Evolutionary conservation across 495 filamentous ascomycete genomes (phyloP).

Genomic region (Bryoglossum gracile): DNA sequence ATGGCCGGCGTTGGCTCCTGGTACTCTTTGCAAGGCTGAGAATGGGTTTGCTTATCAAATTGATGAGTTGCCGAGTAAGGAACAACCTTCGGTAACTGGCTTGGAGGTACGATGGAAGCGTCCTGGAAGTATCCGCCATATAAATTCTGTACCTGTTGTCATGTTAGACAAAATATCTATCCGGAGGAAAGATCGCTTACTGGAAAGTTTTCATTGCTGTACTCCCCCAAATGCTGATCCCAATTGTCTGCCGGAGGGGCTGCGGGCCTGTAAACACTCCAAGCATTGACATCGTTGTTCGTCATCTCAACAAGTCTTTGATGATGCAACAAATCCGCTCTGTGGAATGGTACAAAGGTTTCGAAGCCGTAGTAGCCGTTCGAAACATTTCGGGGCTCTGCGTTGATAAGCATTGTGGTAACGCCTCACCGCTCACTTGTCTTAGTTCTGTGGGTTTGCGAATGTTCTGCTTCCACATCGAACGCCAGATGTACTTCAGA

Average conservation of each 20-base stretch:
- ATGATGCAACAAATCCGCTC: conserved; percentile 20
- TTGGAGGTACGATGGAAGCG: not conserved
- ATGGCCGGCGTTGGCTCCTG: conserved; percentile 4
- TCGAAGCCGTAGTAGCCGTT: conserved; percentile 22
- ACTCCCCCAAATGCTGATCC: conserved; percentile 18
- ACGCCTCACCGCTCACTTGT: conserved; percentile 22
- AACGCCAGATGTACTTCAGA: conserved; percentile 17
- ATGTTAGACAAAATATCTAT: not conserved
- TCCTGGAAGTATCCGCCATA: conserved; percentile 18
- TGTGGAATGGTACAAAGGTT: conserved; percentile 21
- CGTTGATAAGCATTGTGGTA: conserved; percentile 27
- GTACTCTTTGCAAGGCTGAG: not conserved
- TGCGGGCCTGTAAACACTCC: conserved; percentile 22
- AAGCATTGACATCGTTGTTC: conserved; percentile 26
- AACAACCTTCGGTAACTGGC: conserved; percentile 3
- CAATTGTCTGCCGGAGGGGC: conserved; percentile 13
- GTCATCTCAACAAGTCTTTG: conserved; percentile 25
- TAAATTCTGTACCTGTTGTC: conserved; percentile 13
- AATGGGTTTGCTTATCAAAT: no score
- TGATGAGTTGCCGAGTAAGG: conserved; percentile 1
- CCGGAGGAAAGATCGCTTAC: conserved; percentile 3
- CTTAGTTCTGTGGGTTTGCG: conserved; percentile 16
- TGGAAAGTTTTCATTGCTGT: conserved; percentile 16
- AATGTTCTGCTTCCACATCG: conserved; percentile 16
- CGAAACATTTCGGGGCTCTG: conserved; percentile 25